Conservation (phyloP, 257 asterid species). For the Mitragyna speciosa region DNA sequence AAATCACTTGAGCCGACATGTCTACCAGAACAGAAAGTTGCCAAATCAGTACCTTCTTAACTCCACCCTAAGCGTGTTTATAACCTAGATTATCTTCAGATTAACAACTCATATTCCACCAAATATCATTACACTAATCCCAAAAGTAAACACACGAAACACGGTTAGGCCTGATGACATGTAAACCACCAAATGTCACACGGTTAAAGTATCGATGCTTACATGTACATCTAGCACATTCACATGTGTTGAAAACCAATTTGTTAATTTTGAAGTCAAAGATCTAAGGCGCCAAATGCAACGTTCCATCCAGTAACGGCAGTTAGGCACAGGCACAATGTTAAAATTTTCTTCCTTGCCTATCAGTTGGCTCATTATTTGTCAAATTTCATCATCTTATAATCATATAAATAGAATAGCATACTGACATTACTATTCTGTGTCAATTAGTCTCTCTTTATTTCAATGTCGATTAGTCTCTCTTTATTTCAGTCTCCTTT, state of each 20-base stretch:
- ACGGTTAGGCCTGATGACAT: conserved; percentile 76
- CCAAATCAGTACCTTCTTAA: not conserved
- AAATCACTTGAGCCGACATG: conserved; percentile 19
- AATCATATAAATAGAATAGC: not conserved
- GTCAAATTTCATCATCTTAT: not conserved
- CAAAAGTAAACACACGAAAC: conserved; percentile 24
- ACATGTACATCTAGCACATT: conserved; percentile 27
- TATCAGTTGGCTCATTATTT: not conserved
- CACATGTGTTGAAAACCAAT: conserved; percentile 48
- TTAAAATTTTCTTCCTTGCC: conserved; percentile 5
- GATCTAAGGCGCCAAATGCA: conserved; percentile 54
- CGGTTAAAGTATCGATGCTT: conserved; percentile 13
- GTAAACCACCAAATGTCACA: conserved; percentile 51
- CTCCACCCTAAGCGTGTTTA: conserved; percentile 35
- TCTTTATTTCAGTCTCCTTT: conserved; percentile 7
- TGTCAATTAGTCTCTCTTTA: conserved; percentile 5
- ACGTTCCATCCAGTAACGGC: conserved; percentile 40
- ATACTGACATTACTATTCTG: not conserved
- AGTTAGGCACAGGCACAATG: conserved; percentile 57
- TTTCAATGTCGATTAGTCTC: not conserved
- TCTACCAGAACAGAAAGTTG: conserved; percentile 10
- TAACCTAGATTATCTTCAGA: conserved; percentile 51
- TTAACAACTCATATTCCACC: conserved; percentile 67
- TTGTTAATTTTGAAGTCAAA: conserved; percentile 44
- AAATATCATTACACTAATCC: conserved; percentile 29